Evolutionary conservation across 2,329 filamentous ascomycete species (phyloP), one percentile per base, ranked within the genome.

Genomic region (Ophiostoma sp.): DNA sequence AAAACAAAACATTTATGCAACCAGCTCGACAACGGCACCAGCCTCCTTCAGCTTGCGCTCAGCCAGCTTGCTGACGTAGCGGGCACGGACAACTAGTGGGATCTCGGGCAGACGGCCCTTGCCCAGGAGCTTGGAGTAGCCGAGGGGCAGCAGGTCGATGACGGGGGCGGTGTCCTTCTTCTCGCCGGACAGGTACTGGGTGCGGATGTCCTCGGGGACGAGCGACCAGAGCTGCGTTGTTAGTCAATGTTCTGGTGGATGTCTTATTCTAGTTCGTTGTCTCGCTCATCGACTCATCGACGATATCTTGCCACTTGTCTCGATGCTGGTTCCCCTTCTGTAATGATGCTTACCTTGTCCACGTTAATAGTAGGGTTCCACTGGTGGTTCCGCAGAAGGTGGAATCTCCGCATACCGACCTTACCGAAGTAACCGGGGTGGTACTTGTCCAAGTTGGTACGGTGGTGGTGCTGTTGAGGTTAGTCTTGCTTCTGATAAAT

Each of bases 381-480:
- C 87, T 94, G 93, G 80, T 96, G 90, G 87, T 94, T 94, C 79
- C 89, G 87, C 79, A 92, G 89, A 84, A 95, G 93, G 88, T 98
- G 94, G 91, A 97, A 97, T 85, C 94, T 89, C 79, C 91, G 86
- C 91, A 94, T 94, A 84, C 91, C 90, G 76, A 94, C 91, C 86
- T 97, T 97, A 84, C 92, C 92, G 84, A 97, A 98, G 91, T 98
- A 98, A 92, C 95, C 95, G 73, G 94, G 93, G 80, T 96, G 92
- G 89, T 94, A 96, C 83, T 95, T 93, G 75, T 83, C 81, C 72
- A 83, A 74, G 85, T 96, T 96, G 79, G 92, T 96, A 76, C 92
- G 84, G 89, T 96, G 92, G 85, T 99, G 95, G 87, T 99, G 95
- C 85, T 76, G 71, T 38, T 63, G 38, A 52, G 36, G 64, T 49